phyloP scores from a whole-genome alignment of 345 rosid species.

The Brassica rapa region DNA sequence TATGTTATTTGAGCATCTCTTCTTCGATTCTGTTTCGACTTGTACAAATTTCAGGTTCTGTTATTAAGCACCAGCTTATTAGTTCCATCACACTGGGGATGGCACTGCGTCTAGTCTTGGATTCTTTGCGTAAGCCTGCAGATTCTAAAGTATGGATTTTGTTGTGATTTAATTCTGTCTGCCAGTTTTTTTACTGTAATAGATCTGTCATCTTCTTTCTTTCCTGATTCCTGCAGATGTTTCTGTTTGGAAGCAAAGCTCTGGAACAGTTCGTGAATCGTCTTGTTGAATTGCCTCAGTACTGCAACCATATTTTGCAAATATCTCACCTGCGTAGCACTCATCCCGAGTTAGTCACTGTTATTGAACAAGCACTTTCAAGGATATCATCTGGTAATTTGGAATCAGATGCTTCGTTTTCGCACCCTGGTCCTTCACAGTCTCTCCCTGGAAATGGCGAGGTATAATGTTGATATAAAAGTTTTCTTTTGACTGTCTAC shows the following conservation, averaged over 20 bases:
- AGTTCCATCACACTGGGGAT: constrained; percentile 89
- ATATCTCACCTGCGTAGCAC: constrained; percentile 89
- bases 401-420: constrained; percentile 61
- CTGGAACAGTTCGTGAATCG: constrained; percentile 97
- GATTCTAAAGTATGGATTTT: constrained; percentile 79
- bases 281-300: constrained; percentile 94
- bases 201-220: constrained; percentile 19
- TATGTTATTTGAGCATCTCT: neutral
- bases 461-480: constrained; percentile 44
- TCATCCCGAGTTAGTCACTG: constrained; percentile 82
- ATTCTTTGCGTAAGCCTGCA: constrained; percentile 93
- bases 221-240: constrained; percentile 63
- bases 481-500: neutral
- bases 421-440: constrained; percentile 55
- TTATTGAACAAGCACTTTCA: constrained; percentile 82
- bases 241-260: constrained; percentile 92
- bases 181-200: neutral
- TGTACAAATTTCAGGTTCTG: constrained; percentile 64
- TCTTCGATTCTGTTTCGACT: neutral
- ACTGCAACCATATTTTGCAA: constrained; percentile 96
- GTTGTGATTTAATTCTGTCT: constrained; percentile 1
- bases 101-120: constrained; percentile 91
- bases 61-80: constrained; percentile 96
- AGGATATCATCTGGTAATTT: constrained; percentile 80
- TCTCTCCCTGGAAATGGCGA: constrained; percentile 58